Base-by-base conservation (phyloP, 768 basidiomycete species). In the Paxillus involutus region DNA sequence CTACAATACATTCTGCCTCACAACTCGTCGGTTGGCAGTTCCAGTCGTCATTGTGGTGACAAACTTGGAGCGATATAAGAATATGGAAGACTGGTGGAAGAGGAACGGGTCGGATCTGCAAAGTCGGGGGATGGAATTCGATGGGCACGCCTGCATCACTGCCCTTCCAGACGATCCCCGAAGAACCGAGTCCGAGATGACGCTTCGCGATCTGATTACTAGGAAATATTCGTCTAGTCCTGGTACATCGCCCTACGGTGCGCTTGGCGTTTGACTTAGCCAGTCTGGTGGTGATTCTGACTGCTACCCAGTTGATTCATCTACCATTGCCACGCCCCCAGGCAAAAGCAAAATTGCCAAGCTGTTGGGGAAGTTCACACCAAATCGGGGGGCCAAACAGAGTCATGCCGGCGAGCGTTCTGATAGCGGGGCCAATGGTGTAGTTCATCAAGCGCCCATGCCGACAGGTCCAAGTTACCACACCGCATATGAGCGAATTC, bases 31-130 rank as follows among this genome's bases (percentile, higher is more conserved):
- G 19, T 49, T 64, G 33, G 54, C 57, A 26, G 77, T 74, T 16
- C 77, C 77, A 1, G 68, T 73, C 6, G 64, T 68, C 7, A 29
- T 77, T n/a, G 63, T 72, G 13, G 61, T 76, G 3, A 76, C 73
- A 2, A 65, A 70, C 6, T 58, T 75, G 7, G 76, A 76, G 58
- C 58, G 42, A 35, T 60, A 60, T 32, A 16, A 4, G 0, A 13
- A 44, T 26, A 71, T 64, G 71, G 72, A 64, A 6, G 45, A 32
- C 17, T 72, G 72, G 71, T 72, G 71, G 72, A 19, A 8, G 4
- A 49, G 26, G 32, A 77, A 77, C 41, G 58, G 4, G 26, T 26
- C 26, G 4, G 4, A 3, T 26, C 26, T 26, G 26, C 26, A 6
- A 26, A 26, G 6, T 3, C 26, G 4, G 4, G 26, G 26, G 5